Evolutionary conservation across 495 filamentous ascomycete species (phyloP), one percentile per base, ranked within the genome.

Genomic region (Echria macrotheca): DNA sequence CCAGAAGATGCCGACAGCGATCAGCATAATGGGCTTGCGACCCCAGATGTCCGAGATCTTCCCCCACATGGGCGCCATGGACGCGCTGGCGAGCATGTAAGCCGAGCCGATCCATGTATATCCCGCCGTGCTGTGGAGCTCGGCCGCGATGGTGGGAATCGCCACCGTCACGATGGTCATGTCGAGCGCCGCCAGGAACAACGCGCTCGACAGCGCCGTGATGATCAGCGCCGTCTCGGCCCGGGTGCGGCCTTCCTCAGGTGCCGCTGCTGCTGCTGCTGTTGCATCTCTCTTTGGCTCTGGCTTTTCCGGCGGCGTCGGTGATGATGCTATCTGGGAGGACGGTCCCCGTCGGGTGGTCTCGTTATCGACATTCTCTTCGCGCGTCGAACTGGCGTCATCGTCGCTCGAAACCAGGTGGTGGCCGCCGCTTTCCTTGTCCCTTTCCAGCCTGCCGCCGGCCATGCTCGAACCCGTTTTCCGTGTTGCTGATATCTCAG

Each of bases 41-140:
- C 89, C 89, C 75, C 82, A 94, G 48, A 95, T 91, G 58, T 95
- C 89, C 54, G 78, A 83, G 29, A 91, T 66, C 60, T 89, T 89
- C n/a, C 85, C 87, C 87, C 87, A 91, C 45, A 82, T 70, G 0
- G 86, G 86, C 18, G 81, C 81, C 22, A 78, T 78, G 3, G 86
- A 79, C 1, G 83, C 74, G 60, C 79, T 83, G 14, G 82, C 83
- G 6, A 93, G 76, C 15, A 85, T 70, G 57, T 84, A 87, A 8
- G 81, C 80, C 15, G 78, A 81, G 1, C 83, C 84, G 57, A 90
- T 86, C 86, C 86, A 90, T 37, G 83, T 86, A 59, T 86, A 90
- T 5, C 82, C 83, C 43, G 79, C 75, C 40, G 78, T 77, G 38
- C 79, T 77, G 35, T 76, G 53, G 56, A 87, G 86, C 36, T 79